Base-by-base conservation (phyloP, 139 green algal species). In the Asterochloris erici region DNA sequence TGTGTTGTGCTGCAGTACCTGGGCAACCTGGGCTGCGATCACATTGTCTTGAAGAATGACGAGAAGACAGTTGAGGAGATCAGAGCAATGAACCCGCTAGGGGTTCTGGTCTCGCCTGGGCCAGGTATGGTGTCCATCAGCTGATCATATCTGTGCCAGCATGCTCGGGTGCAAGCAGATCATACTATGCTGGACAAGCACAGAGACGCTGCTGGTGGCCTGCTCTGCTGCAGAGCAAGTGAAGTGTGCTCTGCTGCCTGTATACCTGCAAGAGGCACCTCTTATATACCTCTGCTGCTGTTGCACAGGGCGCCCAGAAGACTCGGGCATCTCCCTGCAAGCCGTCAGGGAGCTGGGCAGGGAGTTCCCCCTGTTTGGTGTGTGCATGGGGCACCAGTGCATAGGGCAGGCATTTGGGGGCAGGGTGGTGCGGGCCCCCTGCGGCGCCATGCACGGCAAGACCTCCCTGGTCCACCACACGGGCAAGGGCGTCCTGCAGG, bases 351-450 rank as follows among this genome's bases (percentile, higher is more conserved):
- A 96, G 81, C 84, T 99, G 78, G 95, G 96, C 0, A 88, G 92
- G 0, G 76, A 90, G 1, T 90, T 98, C 61, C 97, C 97, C 0
- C 76, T 99, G 9, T 98, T 99, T 90, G 97, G 97, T 16, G 97
- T 99, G 17, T 99, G 97, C 91, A 99, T 99, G 97, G 97, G 97
- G 0, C 97, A 98, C 83, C 97, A 99, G 84, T 99, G 97, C 88
- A 99, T 99, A 63, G 97, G 96, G 14, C 94, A 99, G 86, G 93
- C 85, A 79, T 94, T 93, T 85, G 90, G 87, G 17, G 91, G 89
- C 60, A 68, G 91, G 63, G 90, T 99, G 13, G 90, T 98, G 54
- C 91, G 97, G 0, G 95, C 97, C 16, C 96, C 96, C 15, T 89
- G 81, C 64, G 97, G 97, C 0, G 91, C 99, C 13, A 98, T 99